A percentile compares a stretch with the other conserved stretches of the same genome.
Conservation (phyloP, 495 filamentous ascomycete genomes). For the Penicillium roqueforti region DNA sequence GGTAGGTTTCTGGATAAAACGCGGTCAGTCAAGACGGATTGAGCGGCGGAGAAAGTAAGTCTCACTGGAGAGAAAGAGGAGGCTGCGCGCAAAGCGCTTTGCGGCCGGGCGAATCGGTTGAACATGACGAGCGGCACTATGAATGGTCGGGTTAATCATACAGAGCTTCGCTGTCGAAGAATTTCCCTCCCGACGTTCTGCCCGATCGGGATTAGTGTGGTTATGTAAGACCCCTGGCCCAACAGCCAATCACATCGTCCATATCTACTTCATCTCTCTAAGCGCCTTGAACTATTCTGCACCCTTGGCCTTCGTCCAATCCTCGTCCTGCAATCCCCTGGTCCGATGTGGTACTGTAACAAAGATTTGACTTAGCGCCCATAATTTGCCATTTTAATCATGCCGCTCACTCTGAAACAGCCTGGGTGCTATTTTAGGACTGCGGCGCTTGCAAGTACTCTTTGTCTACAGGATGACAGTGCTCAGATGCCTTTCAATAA, state of each 20-base stretch:
- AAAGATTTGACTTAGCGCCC: conserved; percentile 21
- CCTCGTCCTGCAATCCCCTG: conserved; percentile 3
- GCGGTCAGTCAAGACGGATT: conserved; percentile 21
- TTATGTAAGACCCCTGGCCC: conserved; percentile 27
- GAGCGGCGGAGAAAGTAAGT: not conserved
- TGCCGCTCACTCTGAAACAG: conserved; percentile 22
- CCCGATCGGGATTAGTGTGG: conserved; percentile 28
- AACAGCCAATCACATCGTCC: conserved; percentile 22
- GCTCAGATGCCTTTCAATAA: not conserved
- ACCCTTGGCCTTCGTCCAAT: conserved; percentile 3
- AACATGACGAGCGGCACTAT: conserved; percentile 44
- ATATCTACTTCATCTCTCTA: conserved; percentile 29
- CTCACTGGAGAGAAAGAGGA: conserved; percentile 35
- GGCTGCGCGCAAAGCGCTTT: conserved; percentile 45
- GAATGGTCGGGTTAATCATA: conserved; percentile 14
- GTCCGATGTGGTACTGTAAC: conserved; percentile 12
- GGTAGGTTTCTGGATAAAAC: conserved; percentile 33
- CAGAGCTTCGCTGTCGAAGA: conserved; percentile 31
- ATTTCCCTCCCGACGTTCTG: conserved; percentile 32
- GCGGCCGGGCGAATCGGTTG: conserved; percentile 47
- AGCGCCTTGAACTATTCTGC: conserved; percentile 22
- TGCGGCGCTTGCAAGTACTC: conserved; percentile 29
- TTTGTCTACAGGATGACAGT: conserved; percentile 12
- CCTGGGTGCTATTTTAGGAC: conserved; percentile 24
- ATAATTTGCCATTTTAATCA: conserved; percentile 9